Evolutionary conservation across 306 rosid species (phyloP).

Genomic region (Cucumis melo): DNA sequence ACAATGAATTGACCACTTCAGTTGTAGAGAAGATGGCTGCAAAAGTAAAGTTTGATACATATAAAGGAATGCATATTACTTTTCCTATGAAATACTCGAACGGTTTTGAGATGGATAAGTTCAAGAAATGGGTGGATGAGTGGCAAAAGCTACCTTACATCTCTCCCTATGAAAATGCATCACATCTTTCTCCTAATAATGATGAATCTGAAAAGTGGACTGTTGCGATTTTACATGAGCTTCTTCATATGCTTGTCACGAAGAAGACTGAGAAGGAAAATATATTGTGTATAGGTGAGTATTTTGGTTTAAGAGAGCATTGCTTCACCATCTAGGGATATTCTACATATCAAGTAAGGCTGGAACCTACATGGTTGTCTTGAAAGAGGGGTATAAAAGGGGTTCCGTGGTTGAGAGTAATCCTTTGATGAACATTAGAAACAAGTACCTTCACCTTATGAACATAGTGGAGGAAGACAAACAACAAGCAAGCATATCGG

Average conservation of each 20-base stretch:
- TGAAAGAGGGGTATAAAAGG: conserved; percentile 72
- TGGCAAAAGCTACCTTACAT: conserved; percentile 71
- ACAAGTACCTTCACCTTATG: conserved; percentile 54
- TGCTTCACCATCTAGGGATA: conserved; percentile 66
- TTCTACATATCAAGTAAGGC: conserved; percentile 60
- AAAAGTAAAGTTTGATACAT: neutral
- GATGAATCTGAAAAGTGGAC: conserved; percentile 72
- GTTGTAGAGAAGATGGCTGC: conserved; percentile 30
- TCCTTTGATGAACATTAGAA: conserved; percentile 45
- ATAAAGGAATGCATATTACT: conserved; percentile 10
- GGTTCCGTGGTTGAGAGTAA: conserved; percentile 39
- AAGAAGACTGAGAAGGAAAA: conserved; percentile 62
- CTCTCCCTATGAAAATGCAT: conserved; percentile 64
- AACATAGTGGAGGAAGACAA: conserved; percentile 36
- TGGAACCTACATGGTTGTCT: conserved; percentile 54
- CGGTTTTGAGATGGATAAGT: conserved; percentile 66
- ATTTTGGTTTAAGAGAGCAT: conserved; percentile 70
- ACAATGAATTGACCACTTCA: conserved; percentile 39
- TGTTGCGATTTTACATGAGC: conserved; percentile 66
- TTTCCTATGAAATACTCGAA: conserved; percentile 51
- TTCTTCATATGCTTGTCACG: conserved; percentile 57
- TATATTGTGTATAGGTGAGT: conserved; percentile 48
- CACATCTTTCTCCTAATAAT: conserved; percentile 30
- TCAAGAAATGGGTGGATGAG: conserved; percentile 58
- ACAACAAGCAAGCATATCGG: conserved; percentile 16